Conservation (phyloP, 495 filamentous ascomycete species). For the Hamigera avellanea region DNA sequence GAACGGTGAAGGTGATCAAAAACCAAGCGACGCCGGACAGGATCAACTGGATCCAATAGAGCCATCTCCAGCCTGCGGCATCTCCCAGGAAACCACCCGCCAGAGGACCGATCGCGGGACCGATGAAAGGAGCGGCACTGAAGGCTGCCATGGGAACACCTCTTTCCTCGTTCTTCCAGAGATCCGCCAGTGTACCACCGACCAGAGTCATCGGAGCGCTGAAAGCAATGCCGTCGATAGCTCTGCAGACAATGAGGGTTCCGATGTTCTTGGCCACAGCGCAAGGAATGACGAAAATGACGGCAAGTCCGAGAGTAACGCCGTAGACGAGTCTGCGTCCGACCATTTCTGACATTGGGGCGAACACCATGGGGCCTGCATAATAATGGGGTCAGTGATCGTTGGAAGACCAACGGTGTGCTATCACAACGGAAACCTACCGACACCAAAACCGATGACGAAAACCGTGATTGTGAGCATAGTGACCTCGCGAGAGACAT, state of each 20-base stretch:
- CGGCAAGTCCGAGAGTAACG: slow-evolving; percentile 44
- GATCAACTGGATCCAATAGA: slow-evolving; percentile 78
- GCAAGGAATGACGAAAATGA: slow-evolving; percentile 69
- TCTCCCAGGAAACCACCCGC: slow-evolving; percentile 65
- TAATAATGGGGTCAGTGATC: too few relatives aligned
- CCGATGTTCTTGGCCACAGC: slow-evolving; percentile 62
- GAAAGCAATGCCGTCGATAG: slow-evolving; percentile 72
- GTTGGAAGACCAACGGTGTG: neutral
- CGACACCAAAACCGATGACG: slow-evolving; percentile 69
- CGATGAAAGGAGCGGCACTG: slow-evolving; percentile 66
- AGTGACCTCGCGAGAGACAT: slow-evolving; percentile 53
- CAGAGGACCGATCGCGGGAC: slow-evolving; percentile 62
- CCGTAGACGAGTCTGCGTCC: slow-evolving; percentile 58
- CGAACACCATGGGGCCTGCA: slow-evolving; percentile 67
- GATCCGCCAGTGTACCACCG: slow-evolving; percentile 67
- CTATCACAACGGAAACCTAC: slow-evolving; percentile 24
- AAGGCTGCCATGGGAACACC: slow-evolving; percentile 84
- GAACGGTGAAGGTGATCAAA: slow-evolving; percentile 67
- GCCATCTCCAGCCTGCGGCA: slow-evolving; percentile 65
- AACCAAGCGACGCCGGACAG: slow-evolving; percentile 52
- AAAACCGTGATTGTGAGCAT: slow-evolving; percentile 60
- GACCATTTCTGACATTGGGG: slow-evolving; percentile 61
- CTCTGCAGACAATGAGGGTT: slow-evolving; percentile 60
- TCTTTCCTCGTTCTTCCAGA: slow-evolving; percentile 72
- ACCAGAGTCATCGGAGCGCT: slow-evolving; percentile 77